Base-by-base conservation (phyloP, 2,329 filamentous ascomycete species). In the Fusarium sterilihyphosum region DNA sequence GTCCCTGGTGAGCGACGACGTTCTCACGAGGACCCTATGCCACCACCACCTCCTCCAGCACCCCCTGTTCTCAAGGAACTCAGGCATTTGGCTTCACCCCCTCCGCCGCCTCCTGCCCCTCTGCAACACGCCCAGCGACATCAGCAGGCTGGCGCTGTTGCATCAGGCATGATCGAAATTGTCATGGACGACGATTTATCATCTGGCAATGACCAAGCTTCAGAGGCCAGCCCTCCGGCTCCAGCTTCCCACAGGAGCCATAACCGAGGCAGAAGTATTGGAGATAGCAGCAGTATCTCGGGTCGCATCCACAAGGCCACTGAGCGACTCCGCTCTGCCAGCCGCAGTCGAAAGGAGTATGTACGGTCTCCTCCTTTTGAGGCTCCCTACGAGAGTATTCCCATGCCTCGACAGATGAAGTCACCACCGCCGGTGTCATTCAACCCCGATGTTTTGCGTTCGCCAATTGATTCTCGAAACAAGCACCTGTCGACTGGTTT, bases 81-180 rank as follows among this genome's bases (percentile, higher is more conserved):
- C 17, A 88, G 90, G 73, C 90, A 92, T 79, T 81, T 92, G 33
- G 89, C 89, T 29, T 84, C 82, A 31, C 90, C 90, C 3, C 90
- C 90, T 2, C 90, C 90, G 0, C 90, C 90, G 0, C 90, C 90
- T 2, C 90, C 90, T 1, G 87, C 89, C 2, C 90, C 90, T 2
- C 81, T 91, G 8, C 88, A 88, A 2, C 82, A 86, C 59, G 83
- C 52, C 78, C 83, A 49, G 81, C 83, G 40, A 76, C 80, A 83
- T 6, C 82, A 83, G 13, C 78, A 86, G 52, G 84, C 86, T 70
- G 85, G 87, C 68, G 85, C 85, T 5, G 74, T 85, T 22, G 86
- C 85, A 13, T 87, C 88, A 1, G 89, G 88, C 9, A 87, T 90
- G 77, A 91, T 92, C 73, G 90, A 92, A 79, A 90, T 92, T 70